Conservation (phyloP, 2,329 filamentous ascomycete genomes). For the Xylariales sp. region DNA sequence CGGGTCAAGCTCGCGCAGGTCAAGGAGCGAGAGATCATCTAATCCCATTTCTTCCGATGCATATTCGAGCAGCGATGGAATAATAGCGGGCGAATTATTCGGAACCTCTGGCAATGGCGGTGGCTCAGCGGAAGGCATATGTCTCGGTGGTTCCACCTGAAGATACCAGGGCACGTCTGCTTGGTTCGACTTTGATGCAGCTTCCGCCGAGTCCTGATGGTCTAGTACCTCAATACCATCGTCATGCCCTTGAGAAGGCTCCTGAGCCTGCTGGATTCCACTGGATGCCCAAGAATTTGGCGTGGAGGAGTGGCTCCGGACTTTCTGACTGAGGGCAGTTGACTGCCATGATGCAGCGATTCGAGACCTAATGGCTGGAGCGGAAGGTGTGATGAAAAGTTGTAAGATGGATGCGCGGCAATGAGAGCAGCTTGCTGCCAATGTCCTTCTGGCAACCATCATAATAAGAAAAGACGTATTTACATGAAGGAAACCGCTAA, state of each 20-base stretch:
- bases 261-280: background rate
- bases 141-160: constrained; percentile 59
- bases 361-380: constrained; percentile 10
- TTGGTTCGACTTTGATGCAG: constrained; percentile 7
- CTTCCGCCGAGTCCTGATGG: constrained; percentile 6
- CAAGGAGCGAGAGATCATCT: constrained; percentile 74
- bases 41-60: constrained; percentile 81
- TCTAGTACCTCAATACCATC: constrained; percentile 2
- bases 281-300: background rate
- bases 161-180: constrained; percentile 68
- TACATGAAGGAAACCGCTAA: background rate
- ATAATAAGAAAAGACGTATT: constrained; percentile 1
- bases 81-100: constrained; percentile 62
- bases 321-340: background rate
- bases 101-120: constrained; percentile 53
- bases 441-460: constrained; percentile 22
- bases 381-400: constrained; percentile 19
- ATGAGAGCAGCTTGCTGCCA: constrained; percentile 24
- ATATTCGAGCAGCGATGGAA: constrained; percentile 70
- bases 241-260: background rate
- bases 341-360: constrained; percentile 5
- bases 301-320: constrained; percentile 1
- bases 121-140: constrained; percentile 43
- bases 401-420: constrained; percentile 23
- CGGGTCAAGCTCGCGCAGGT: constrained; percentile 79